Evolutionary conservation across 345 rosid genomes (phyloP), one percentile per base, ranked within the genome.

Genomic region (Eutrema heterophyllum): DNA sequence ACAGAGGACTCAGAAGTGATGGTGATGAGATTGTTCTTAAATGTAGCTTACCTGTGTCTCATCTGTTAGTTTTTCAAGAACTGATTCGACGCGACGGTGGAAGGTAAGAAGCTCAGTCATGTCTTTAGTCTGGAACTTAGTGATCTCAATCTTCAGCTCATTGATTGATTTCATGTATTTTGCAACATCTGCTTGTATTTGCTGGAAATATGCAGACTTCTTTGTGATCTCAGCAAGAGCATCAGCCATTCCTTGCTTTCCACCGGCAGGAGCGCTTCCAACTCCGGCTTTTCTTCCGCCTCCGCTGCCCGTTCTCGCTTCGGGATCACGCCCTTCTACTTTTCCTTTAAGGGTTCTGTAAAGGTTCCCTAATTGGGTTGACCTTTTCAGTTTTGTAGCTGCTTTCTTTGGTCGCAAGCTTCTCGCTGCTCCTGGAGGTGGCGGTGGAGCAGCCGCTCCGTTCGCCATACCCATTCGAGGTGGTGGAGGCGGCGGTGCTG

Each of bases 181-280:
- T 53, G 84, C 79, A 59, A 84, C 87, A 41, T 96, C 99, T 78
- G 80, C 93, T 84, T 92, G 94, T 27, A 96, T 90, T 79, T 96
- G 89, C 70, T 77, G 90, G 79, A 89, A 92, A 83, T 96, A 90
- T 16, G 97, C 83, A 27, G 99, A 96, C 88, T 96, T 89, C 80
- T 86, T 92, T 35, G 98, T 90, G 79, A 89, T 92, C 84, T 95
- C 97, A 41, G 97, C 94, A 8, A 95, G 84, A 41, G 99, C 98
- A 82, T 92, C 99, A 38, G 99, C 97, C 97, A 95, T 87, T 77
- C 97, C 97, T 84, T 91, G 92, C 73, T 92, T 89, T 50, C 90
- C 96, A 53, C 86, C 80, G 3, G 67, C 43, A 0, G 78, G 18
- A 54, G 67, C 64, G 13, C 63, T 57, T 62, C 63, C 67, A 1